Percentiles rank a stretch among this genome's conserved stretches.
phyloP scores from a whole-genome alignment of 2,329 filamentous ascomycete genomes.

The Fusarium algeriense region DNA sequence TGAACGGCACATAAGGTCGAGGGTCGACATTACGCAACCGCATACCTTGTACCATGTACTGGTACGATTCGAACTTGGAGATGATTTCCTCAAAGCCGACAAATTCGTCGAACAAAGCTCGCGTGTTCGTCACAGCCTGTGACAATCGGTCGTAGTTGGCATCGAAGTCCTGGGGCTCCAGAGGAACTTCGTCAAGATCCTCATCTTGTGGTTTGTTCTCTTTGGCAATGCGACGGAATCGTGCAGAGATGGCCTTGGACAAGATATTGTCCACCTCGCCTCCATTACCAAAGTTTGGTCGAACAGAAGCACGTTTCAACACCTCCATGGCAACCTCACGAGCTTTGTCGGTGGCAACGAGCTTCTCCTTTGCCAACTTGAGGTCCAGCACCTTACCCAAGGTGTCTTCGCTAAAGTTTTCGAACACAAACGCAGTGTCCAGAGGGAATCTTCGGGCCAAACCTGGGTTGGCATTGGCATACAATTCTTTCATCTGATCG shows the following conservation, averaged over 20 bases:
- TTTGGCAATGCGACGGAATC: slow-evolving; percentile 43
- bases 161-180: slow-evolving; percentile 64
- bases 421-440: slow-evolving; percentile 73
- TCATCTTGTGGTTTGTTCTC: slow-evolving; percentile 36
- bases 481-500: slow-evolving; percentile 77
- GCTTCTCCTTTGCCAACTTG: slow-evolving; percentile 70
- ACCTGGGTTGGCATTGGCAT: slow-evolving; percentile 78
- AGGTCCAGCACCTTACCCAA: slow-evolving; percentile 71
- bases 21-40: slow-evolving; percentile 66
- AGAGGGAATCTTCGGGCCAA: slow-evolving; percentile 75
- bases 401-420: slow-evolving; percentile 73
- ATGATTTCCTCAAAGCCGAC: slow-evolving; percentile 71
- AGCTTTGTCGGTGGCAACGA: slow-evolving; percentile 65
- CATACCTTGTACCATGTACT: slow-evolving; percentile 65
- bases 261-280: slow-evolving; percentile 75
- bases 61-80: slow-evolving; percentile 66
- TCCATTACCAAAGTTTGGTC: slow-evolving; percentile 80
- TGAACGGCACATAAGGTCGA: slow-evolving; percentile 67
- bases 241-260: slow-evolving; percentile 44
- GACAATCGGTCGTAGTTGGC: slow-evolving; percentile 66
- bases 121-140: slow-evolving; percentile 58
- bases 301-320: slow-evolving; percentile 70
- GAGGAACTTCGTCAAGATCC: slow-evolving; percentile 39
- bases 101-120: slow-evolving; percentile 68
- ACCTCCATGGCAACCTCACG: slow-evolving; percentile 69